Percentiles rank a stretch among this genome's conserved stretches.
These are phyloP conservation scores for Fraxinus pennsylvanica DNA, from an alignment of 257 asterid genomes.

Conservation along the genomic window DNA sequence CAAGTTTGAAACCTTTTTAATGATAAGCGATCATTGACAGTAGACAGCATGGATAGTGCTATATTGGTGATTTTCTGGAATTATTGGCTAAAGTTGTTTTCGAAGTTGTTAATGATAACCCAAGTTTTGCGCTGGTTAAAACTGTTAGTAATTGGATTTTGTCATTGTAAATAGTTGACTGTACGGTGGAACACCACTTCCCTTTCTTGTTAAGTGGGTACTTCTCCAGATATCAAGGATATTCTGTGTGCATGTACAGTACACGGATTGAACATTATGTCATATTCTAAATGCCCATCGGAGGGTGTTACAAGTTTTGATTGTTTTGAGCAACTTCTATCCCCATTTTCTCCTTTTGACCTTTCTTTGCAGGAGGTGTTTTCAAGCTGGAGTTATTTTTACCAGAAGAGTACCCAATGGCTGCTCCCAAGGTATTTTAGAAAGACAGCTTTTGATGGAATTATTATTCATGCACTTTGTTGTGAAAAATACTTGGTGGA, in stretches of 20 bases:
- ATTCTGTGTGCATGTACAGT: constrained; percentile 3
- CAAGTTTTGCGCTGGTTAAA: neutral
- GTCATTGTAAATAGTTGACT: neutral
- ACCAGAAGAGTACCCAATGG: constrained; percentile 99
- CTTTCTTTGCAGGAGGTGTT: constrained; percentile 73
- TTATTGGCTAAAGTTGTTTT: neutral
- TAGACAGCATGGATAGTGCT: neutral
- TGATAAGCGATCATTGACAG: neutral
- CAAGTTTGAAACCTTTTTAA: neutral
- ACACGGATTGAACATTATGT: neutral
- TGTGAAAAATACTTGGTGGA: neutral
- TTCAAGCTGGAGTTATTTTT: constrained; percentile 94
- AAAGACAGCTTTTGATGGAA: neutral
- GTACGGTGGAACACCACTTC: neutral
- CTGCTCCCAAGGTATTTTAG: constrained; percentile 87
- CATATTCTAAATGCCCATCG: neutral
- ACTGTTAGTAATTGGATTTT: constrained; percentile 10
- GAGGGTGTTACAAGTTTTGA: neutral
- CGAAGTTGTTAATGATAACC: neutral
- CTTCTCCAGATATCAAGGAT: neutral
- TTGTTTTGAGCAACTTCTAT: constrained; percentile 3
- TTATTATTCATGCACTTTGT: neutral
- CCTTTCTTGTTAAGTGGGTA: neutral
- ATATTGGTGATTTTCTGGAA: neutral
- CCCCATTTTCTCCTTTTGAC: constrained; percentile 13